These are phyloP conservation scores for Fusarium sp. DNA, from an alignment of 2,329 filamentous ascomycete species.

Conservation along the genomic window DNA sequence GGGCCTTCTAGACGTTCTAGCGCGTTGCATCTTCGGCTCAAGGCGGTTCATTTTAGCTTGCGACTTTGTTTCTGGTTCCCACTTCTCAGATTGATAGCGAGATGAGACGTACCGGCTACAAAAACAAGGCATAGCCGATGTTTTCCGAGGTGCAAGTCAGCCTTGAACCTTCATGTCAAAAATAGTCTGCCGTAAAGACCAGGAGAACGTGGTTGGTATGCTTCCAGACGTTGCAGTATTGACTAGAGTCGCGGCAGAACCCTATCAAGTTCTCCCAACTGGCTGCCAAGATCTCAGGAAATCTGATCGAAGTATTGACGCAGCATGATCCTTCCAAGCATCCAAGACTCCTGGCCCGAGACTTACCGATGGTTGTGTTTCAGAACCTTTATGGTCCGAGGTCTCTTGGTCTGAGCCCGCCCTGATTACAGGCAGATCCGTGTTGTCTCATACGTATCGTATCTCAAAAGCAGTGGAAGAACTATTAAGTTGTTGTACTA, in stretches of 20 bases:
- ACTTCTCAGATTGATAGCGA: not conserved
- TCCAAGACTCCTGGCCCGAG: not conserved
- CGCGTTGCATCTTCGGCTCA: slow-evolving; percentile 20
- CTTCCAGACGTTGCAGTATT: no score
- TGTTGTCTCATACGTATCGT: not conserved
- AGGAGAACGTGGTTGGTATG: not conserved
- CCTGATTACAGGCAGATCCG: not conserved
- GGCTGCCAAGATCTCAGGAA: not conserved
- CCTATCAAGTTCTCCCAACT: not conserved
- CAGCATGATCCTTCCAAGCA: not conserved
- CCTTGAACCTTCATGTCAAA: not conserved
- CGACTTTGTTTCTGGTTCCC: not conserved
- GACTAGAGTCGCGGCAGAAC: not conserved
- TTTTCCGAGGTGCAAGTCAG: slow-evolving; percentile 5
- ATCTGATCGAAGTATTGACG: not conserved
- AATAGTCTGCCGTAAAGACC: no score
- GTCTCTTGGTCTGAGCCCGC: not conserved
- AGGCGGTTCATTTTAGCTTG: slow-evolving; percentile 7
- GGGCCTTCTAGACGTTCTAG: not conserved
- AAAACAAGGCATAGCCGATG: slow-evolving; percentile 6
- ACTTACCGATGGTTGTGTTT: not conserved
- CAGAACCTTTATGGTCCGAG: not conserved
- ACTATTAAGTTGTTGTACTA: not conserved
- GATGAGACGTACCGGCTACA: not conserved
- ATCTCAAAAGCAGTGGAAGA: not conserved